phyloP scores from a whole-genome alignment of 306 rosid species.

The Acacia crassicarpa region DNA sequence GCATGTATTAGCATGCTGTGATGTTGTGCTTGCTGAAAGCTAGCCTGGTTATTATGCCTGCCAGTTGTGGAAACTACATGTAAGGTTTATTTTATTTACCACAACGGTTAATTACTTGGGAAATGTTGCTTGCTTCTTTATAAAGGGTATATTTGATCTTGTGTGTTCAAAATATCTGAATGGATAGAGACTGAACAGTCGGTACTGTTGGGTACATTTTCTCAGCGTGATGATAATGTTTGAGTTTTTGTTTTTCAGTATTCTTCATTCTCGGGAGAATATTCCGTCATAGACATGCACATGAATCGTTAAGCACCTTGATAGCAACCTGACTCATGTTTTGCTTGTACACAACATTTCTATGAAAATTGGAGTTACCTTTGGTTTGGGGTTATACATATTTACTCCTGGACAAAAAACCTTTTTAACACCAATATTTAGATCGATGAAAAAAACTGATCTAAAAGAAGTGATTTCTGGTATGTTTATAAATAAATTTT shows the following conservation, averaged over 20 bases:
- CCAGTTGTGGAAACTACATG: constrained; percentile 2
- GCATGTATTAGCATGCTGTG: neutral
- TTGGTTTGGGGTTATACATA: neutral
- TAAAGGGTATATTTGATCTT: neutral
- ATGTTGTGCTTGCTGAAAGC: neutral
- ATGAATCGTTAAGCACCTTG: neutral
- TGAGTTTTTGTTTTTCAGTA: neutral
- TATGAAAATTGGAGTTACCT: neutral
- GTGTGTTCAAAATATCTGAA: neutral
- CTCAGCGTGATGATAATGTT: neutral
- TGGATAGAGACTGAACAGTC: neutral
- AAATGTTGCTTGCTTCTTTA: neutral
- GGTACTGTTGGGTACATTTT: neutral
- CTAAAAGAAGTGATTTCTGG: neutral
- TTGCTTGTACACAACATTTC: neutral
- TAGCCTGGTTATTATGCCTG: neutral
- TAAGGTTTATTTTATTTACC: neutral
- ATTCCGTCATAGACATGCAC: neutral
- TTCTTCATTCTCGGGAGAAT: neutral
- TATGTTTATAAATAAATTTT: no score
- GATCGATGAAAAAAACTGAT: no score
- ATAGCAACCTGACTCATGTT: no score
- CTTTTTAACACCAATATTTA: no score
- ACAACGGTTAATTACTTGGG: neutral
- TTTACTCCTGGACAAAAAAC: no score